Base-by-base conservation (phyloP, 2,329 filamentous ascomycete species). In the Claviceps humidiphila region DNA sequence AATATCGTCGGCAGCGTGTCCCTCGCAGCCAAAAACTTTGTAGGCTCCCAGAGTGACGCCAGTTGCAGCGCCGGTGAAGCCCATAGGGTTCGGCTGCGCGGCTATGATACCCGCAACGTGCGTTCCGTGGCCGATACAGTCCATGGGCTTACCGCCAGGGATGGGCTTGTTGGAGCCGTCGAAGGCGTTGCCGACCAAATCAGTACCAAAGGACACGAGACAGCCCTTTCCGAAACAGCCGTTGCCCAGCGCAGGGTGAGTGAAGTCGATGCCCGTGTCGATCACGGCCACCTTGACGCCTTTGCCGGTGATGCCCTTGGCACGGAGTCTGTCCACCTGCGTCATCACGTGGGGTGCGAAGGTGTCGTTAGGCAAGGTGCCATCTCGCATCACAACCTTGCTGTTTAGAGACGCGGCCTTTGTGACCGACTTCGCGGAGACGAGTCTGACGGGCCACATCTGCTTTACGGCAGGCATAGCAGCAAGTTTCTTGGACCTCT, bases 231-330 rank as follows among this genome's bases (percentile, higher is more conserved):
- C 74, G 54, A 74, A 75, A 49, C 73, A 71, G 5, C 26, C 26
- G 8, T 39, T 22, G 11, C 82, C 82, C 0, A 85, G 73, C 22
- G 78, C 76, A 2, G 79, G 76, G 58, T 84, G 81, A 0, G 66
- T 73, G 59, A 83, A 84, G 61, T 85, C 80, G 45, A 82, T 66
- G 58, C 77, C 76, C 22, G 71, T 75, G 58, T 80, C 77, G 20
- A 80, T 67, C 9, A 80, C 63, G 40, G 66, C 77, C 59, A 80
- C 64, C 55, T 74, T 76, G 63, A 80, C 65, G 26, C 75, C 77
- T 56, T 71, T 71, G 41, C 77, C 77, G 0, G 68, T 73, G 52
- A 72, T 56, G 0, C 75, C 75, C 53, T 73, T 63, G n/a, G 70
- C 71, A 26, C 68, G 69, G 37, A 80, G 64, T 67, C 74, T 73